Evolutionary conservation across 1,139 yeast species (phyloP), one percentile per base, ranked within the genome.

Genomic region (Suhomyces maxii): DNA sequence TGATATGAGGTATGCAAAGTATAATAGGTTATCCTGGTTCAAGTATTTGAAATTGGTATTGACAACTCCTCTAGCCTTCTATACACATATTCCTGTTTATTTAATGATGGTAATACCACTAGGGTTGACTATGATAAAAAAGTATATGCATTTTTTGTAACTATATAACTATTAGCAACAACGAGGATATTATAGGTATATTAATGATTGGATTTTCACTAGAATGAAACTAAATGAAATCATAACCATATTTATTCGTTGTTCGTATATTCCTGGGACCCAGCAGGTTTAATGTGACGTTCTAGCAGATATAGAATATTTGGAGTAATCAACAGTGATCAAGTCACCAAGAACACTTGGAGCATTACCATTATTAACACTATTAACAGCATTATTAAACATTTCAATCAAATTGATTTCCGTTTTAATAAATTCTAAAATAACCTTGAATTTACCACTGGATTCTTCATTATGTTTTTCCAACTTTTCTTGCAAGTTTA

Each of bases 401-500:
- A 56, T 55, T 36, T 67, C 71, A 37, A 55, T 57, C 40, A 62
- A 63, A 37, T 59, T 65, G 35, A 64, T 52, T 55, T 77, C 80
- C 10, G 68, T 61, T 48, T 67, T 69, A 44, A 83, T 66, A 48
- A 73, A 73, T 23, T 79, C 80, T 41, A 76, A 63, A 18, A 83
- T 80, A 28, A 71, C 61, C 11, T 60, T 59, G 53, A 84, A 77
- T 53, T 76, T 73, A 28, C 79, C 83, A 37, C 69, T 68, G 5
- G 90, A 77, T 8, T 69, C 55, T 41, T 77, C 80, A 65, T 89
- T 83, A 59, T 88, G 88, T 44, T 71, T 68, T 40, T 71, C 71
- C 48, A 91, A 67, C 55, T 80, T 82, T 18, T 75, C 71, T 35
- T 65, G 56, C 46, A 75, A 61, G 41, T 65, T 61, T 49, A 70